Base-by-base conservation (phyloP, 768 basidiomycete genomes). In the Naematelia aurantialba region DNA sequence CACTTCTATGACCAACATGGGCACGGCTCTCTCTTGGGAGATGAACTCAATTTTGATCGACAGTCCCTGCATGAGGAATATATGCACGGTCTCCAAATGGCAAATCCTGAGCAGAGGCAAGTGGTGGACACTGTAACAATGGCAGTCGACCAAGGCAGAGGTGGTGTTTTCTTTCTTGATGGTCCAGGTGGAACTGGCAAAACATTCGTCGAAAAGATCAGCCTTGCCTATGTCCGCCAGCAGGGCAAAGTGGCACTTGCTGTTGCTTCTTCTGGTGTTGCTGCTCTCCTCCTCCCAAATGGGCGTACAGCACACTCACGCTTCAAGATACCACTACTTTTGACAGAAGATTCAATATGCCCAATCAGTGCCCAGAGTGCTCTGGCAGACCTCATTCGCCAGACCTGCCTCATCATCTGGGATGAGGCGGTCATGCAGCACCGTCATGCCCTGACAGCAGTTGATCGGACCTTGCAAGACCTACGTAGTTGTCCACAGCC, bases 251-350 rank as follows among this genome's bases (percentile, higher is more conserved):
- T 82, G 67, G 74, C 80, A 1, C 72, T 84, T 2, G 82, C 80
- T 79, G 80, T 81, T 13, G 80, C 82, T 12, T 83, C 82, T 1
- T 82, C 82, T 34, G 81, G 82, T 0, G 80, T 83, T 55, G 80
- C 82, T 5, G 72, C 82, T 0, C 66, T 82, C 11, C 71, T 84
- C 0, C 66, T 83, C 0, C 58, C 51, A 8, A 79, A 80, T 46
- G 83, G 82, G 1, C 67, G 77, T 1, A 84, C 83, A 22, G 75
- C 81, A 0, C 81, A 84, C 60, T 82, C 81, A 12, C 45, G 55
- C 5, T 83, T 83, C 73, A 80, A 81, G 55, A 81, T 83, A 42
- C 82, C 82, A n/a, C n/a, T n/a, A n/a, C n/a, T 0, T 75, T 83
- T 30, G 67, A 76, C 4, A 58, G 26, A 58, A 66, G 73, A 77